A percentile compares a stretch with the other conserved stretches of the same genome.
These are phyloP conservation scores for Nakazawaea siamensis DNA, from an alignment of 805 yeast species.

Conservation along the genomic window DNA sequence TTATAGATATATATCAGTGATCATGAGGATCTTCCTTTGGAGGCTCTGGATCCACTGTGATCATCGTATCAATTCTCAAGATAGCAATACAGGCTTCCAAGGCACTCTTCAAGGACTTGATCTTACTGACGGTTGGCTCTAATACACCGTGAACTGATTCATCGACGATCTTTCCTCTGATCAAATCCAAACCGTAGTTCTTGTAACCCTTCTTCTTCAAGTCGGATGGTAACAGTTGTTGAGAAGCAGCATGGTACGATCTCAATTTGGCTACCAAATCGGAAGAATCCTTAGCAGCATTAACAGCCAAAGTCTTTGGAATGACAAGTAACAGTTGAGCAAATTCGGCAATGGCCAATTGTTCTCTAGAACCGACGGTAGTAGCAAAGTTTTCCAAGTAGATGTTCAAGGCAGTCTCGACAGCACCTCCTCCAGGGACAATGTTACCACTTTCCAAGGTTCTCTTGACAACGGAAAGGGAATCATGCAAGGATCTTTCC, in stretches of 20 bases:
- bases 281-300: conserved; percentile 95
- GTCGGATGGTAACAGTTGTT: conserved; percentile 78
- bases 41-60: conserved; percentile 93
- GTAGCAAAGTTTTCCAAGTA: conserved; percentile 96
- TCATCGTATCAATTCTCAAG: conserved; percentile 96
- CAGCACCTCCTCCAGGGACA: conserved; percentile 99
- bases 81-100: conserved; percentile 98
- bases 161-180: conserved; percentile 87
- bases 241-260: conserved; percentile 94
- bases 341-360: conserved; percentile 95
- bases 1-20: too few relatives aligned
- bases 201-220: conserved; percentile 76
- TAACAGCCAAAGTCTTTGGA: conserved; percentile 94
- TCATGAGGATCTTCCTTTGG: conserved; percentile 88
- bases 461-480: conserved; percentile 89
- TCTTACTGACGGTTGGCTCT: conserved; percentile 91
- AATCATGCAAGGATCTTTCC: conserved; percentile 96
- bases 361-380: conserved; percentile 95
- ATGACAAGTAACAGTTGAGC: conserved; percentile 83
- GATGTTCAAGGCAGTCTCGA: conserved; percentile 90
- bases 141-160: conserved; percentile 79
- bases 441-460: conserved; percentile 90
- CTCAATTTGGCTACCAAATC: conserved; percentile 93
- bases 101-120: conserved; percentile 90
- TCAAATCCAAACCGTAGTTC: conserved; percentile 87